A percentile compares a stretch with the other conserved stretches of the same genome.
Conservation (phyloP, 768 basidiomycete genomes). For the Lactarius sanguifluus region DNA sequence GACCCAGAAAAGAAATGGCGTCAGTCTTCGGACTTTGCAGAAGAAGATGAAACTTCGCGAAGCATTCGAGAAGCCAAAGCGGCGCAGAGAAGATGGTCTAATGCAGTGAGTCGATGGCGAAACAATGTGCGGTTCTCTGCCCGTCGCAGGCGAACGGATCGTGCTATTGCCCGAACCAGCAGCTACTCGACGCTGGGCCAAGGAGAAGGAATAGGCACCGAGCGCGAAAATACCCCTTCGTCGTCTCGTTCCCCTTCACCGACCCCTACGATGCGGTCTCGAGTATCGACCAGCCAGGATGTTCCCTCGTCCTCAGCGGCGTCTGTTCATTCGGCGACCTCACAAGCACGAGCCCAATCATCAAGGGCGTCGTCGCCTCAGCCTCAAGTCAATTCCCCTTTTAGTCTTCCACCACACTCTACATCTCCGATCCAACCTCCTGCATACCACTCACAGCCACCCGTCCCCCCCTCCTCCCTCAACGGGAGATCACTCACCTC, state of each 20-base stretch:
- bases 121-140: conserved; percentile 60
- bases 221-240: not conserved
- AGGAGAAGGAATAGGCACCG: not conserved
- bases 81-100: conserved; percentile 62
- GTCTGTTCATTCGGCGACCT: conserved; percentile 5
- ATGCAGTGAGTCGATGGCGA: conserved; percentile 68
- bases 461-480: conserved; percentile 11
- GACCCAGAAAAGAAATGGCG: conserved; percentile 56
- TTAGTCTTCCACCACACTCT: not conserved
- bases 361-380: not conserved
- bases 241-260: conserved; percentile 18
- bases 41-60: conserved; percentile 34
- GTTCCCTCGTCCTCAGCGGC: not conserved
- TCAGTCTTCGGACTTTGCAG: conserved; percentile 32
- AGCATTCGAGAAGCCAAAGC: conserved; percentile 43
- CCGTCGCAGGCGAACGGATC: conserved; percentile 50
- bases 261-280: conserved; percentile 3
- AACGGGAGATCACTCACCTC: conserved; percentile 5
- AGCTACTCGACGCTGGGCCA: conserved; percentile 9
- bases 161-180: conserved; percentile 2
- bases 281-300: not conserved
- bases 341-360: not conserved
- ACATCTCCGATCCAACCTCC: conserved; percentile 18
- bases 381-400: not conserved
- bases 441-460: conserved; percentile 23